A percentile compares a stretch with the other conserved stretches of the same genome.
phyloP scores from a whole-genome alignment of 2,329 filamentous ascomycete genomes.

The Sclerotinia trifoliorum region DNA sequence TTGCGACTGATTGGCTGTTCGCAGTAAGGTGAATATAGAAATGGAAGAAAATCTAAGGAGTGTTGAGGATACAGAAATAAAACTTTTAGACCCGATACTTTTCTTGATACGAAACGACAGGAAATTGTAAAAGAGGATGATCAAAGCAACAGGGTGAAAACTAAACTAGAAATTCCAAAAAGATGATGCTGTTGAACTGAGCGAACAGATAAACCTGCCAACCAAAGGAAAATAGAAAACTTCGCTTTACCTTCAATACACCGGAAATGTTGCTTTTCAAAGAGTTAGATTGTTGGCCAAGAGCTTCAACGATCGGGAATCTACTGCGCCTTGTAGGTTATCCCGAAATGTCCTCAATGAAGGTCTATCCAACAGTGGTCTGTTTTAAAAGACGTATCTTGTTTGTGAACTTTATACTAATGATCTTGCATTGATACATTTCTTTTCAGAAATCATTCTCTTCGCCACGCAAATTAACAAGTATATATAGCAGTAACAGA shows the following conservation, averaged over 20 bases:
- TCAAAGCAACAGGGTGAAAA: neutral
- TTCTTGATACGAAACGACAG: neutral
- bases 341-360: neutral
- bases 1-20: neutral
- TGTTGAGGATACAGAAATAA: neutral
- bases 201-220: neutral
- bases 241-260: neutral
- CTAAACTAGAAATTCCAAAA: neutral
- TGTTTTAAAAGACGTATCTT: neutral
- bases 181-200: no score
- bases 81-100: neutral
- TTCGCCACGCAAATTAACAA: neutral
- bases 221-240: neutral
- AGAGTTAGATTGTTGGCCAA: neutral
- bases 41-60: no score
- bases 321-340: conserved; percentile 14
- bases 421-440: neutral
- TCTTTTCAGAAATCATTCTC: neutral
- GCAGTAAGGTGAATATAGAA: neutral
- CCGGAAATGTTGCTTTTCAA: neutral
- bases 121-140: neutral
- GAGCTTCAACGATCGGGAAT: neutral
- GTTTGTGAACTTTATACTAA: neutral
- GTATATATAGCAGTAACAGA: neutral
- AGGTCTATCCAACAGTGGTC: neutral